phyloP scores from a whole-genome alignment of 1,284 basidiomycete genomes.

The Chalciporus sp. region DNA sequence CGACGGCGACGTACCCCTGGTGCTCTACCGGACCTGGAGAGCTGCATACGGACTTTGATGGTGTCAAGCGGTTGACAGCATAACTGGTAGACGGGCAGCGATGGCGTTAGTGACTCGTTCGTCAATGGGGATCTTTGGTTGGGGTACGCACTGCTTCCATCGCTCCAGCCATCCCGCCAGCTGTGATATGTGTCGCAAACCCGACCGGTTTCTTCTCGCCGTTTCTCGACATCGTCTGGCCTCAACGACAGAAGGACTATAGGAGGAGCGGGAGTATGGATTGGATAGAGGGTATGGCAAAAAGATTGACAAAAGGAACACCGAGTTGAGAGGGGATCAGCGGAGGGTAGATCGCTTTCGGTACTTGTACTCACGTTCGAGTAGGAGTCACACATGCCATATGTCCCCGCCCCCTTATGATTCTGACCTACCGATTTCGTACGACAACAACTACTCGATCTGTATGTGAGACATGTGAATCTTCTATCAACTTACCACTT shows the following conservation, averaged over 20 bases:
- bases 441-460: not conserved
- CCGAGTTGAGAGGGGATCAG: not conserved
- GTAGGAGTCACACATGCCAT: not conserved
- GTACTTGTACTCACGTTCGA: not conserved
- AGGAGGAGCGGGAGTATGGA: not conserved
- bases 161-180: conserved; percentile 88
- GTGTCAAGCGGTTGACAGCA: conserved; percentile 90
- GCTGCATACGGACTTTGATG: conserved; percentile 99
- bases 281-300: not conserved
- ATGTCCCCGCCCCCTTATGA: not conserved
- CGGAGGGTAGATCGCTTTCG: not conserved
- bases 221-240: conserved; percentile 57
- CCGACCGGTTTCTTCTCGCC: conserved; percentile 72
- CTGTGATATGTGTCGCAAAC: conserved; percentile 89
- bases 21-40: conserved; percentile 75
- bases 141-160: conserved; percentile 79
- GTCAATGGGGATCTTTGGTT: not conserved
- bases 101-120: not conserved
- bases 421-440: not conserved
- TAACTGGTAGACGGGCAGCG: conserved; percentile 44
- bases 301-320: not conserved
- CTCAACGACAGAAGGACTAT: not conserved
- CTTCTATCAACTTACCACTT: conserved; percentile 14
- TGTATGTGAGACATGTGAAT: conserved; percentile 33
- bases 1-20: conserved; percentile 83